Base-by-base conservation (phyloP, 140 eudicot species). In the Erigeron philadelphicus region DNA sequence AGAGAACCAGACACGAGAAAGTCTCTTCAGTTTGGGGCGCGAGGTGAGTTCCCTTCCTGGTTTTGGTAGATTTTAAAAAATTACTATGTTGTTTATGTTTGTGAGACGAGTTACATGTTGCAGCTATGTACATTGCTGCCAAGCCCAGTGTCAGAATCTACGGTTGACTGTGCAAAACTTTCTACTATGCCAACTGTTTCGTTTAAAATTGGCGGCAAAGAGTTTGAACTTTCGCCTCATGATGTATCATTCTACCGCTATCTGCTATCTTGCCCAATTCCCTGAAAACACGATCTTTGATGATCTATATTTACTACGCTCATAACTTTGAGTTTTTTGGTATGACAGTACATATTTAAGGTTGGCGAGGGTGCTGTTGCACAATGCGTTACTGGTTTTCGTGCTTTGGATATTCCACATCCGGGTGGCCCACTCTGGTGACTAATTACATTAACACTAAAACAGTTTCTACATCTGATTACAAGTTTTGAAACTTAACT, bases 371-470 rank as follows among this genome's bases (percentile, higher is more conserved):
- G 95, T 35, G 16, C 81, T 16, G 76, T 71, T 16, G 81, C 87
- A 13, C 83, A 78, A 43, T 87, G 95, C 80, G 78, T 87, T 41
- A 84, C 88, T 53, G 90, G 90, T 46, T 87, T 87, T 68, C 82
- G 79, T 66, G 80, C 83, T 43, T 3, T 78, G 55, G 90, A 87
- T 73, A 43, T 87, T 52, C 88, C 95, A 6, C 95, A 88, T 54
- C 86, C 95, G 21, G 82, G 82, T 63, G 95, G 95, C n/a, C 95
- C 90, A 10, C 88, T 82, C 46, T 84, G 95, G 95, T 87, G 4
- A 31, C 38, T 4, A 31, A 31, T 31, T 31, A 2, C 38, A 31
- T 31, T 31, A 31, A 2, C 38, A 31, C 38, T 2, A 31, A 31
- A 31, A 31, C 38, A 31, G 38, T 31, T 31, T 31, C 4, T 31